Evolutionary conservation across 768 basidiomycete genomes (phyloP), one percentile per base, ranked within the genome.

Genomic region (Pleurotus ostreatus): DNA sequence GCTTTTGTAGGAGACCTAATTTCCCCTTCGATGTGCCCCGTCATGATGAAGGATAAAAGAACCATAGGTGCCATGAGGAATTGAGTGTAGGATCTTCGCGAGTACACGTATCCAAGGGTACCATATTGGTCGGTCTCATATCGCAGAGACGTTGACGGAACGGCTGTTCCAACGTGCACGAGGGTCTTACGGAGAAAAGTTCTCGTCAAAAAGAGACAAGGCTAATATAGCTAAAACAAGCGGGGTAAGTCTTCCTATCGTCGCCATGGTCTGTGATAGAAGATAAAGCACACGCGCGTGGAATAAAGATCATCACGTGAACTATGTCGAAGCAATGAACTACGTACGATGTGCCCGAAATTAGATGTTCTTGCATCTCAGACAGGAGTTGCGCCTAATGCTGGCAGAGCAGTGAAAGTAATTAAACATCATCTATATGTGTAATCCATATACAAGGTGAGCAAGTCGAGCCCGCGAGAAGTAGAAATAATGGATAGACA

Each of bases 381-480:
- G 30, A 34, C 30, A 34, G 30, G 30, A 34, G 30, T 34, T 34
- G 30, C 11, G 30, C 2, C 30, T 9, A 34, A 34, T 34, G 30
- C 30, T 34, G 30, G 30, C 11, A 11, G 30, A 34, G 9, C 4
- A 34, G 30, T 25, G 38, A 38, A 40, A 23, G 41, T 53, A 53
- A 53, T 53, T 53, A 53, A 41, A 53, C 38, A 53, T 37, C 51
- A 55, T 55, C 54, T 55, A 55, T 55, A 55, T 37, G 45, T 39
- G 30, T 44, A 30, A 46, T 22, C 43, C 43, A 55, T 55, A 20
- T 55, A 55, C 54, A 55, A 55, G 38, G 43, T 30, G 37, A 46
- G 22, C 26, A 45, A 25, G 23, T n/a, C 38, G 40, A 23, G 41
- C 43, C 41, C 22, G 37, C 23, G 45, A 46, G 39, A 48, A 18